Evolutionary conservation across 768 basidiomycete species (phyloP), one percentile per base, ranked within the genome.

Genomic region (Russula ochroleuca): DNA sequence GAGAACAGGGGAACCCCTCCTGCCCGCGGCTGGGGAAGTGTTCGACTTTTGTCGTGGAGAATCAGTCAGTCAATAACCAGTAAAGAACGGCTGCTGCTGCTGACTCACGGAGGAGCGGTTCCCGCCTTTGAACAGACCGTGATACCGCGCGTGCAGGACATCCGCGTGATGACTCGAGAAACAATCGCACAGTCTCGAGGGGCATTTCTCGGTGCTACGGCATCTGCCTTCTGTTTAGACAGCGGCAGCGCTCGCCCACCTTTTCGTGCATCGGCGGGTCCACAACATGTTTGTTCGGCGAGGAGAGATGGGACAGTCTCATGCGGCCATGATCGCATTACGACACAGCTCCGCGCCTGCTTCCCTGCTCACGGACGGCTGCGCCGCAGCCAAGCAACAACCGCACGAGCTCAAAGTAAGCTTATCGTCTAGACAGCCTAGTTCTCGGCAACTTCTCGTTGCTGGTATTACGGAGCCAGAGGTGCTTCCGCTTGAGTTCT

Each of bases 321-420:
- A n/a, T 21, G 47, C 28, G 53, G 28, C 25, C 53, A 62, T 38
- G 10, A 61, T 43, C 37, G 53, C 61, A 28, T 21, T n/a, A 37
- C 45, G 33, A 48, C n/a, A 21, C 21, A 40, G 47, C 37, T 17
- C 47, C 28, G 43, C 25, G 40, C 37, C 23, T 47, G 59, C 61
- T 62, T n/a, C 53, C 37, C 53, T 62, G 28, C 53, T 56, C 60
- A 61, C 2, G 5, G 61, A 62, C 47, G 53, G 14, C 45, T 49
- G 61, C 53, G 53, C 45, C 61, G 19, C 25, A 25, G 43, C 13
- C 61, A 62, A 55, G 61, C 14, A 49, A 56, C 37, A 38, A 62
- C 53, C 37, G 38, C 37, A 60, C 19, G 21, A 33, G 10, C 3
- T 50, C 13, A 0, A 5, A 13, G 37, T 28, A 53, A 23, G 13